Conservation (phyloP, 129 eudicot species). For the Pittosporum tobira region DNA sequence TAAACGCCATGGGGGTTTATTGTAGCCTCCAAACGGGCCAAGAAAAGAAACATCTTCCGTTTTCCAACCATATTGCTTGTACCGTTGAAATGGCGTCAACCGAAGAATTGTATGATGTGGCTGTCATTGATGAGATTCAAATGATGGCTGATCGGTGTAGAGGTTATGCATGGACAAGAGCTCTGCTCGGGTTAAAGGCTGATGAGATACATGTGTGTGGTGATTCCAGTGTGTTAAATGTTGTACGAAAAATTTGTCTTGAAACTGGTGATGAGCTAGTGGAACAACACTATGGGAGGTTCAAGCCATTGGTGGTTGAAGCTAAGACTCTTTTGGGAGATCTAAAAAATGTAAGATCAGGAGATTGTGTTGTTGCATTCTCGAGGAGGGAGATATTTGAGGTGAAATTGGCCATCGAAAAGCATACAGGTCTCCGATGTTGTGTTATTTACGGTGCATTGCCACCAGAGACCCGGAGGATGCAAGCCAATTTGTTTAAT, state of each 20-base stretch:
- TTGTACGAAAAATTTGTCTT: slow-evolving; percentile 62
- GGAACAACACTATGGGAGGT: slow-evolving; percentile 75
- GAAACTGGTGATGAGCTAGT: slow-evolving; percentile 88
- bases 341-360: slow-evolving; percentile 68
- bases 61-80: slow-evolving; percentile 79
- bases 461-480: slow-evolving; percentile 97
- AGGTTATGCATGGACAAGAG: slow-evolving; percentile 99
- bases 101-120: slow-evolving; percentile 77
- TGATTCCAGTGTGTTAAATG: slow-evolving; percentile 76
- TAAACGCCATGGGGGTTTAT: slow-evolving; percentile 72
- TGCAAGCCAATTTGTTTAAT: slow-evolving; percentile 79
- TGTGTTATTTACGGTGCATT: slow-evolving; percentile 96
- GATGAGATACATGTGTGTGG: slow-evolving; percentile 97
- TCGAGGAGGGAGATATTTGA: slow-evolving; percentile 97
- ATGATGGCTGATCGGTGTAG: slow-evolving; percentile 80
- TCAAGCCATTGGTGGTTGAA: slow-evolving; percentile 91
- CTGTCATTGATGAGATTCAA: slow-evolving; percentile 93
- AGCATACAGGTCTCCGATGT: slow-evolving; percentile 69
- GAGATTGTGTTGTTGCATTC: slow-evolving; percentile 95
- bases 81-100: slow-evolving; percentile 97
- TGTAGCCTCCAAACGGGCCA: slow-evolving; percentile 91
- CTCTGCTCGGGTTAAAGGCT: slow-evolving; percentile 83
- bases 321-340: slow-evolving; percentile 87
- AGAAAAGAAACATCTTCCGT: slow-evolving; percentile 76
- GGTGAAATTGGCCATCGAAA: slow-evolving; percentile 82